Base-by-base conservation (phyloP, 805 yeast genomes). In the Myxozyma neglecta region DNA sequence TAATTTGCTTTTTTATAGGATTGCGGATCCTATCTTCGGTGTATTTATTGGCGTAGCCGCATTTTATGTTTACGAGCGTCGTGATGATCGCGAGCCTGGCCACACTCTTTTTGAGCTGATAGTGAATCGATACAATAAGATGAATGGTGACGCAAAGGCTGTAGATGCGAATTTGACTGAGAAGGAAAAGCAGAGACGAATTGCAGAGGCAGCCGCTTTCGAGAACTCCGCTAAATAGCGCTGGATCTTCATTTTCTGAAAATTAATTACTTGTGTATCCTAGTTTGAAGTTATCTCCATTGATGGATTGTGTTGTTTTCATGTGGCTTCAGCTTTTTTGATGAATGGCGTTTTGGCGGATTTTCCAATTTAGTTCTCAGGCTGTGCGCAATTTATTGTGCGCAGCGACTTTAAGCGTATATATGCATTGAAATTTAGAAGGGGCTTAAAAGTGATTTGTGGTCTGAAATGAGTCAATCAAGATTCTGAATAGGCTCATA, bases 21-120 rank as follows among this genome's bases (percentile, higher is more conserved):
- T 53, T 20, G 46, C 62, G 10, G 70, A 68, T 45, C 69, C 69
- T 18, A 43, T 68, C 44, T 68, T 68, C 42, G 67, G 70, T 4
- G 36, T 67, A n/a, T 47, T 45, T n/a, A 62, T 68, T 47, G 70
- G 70, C 16, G 63, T 43, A 7, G 44, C 64, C 2, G 62, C 70
- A 9, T 68, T 66, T 47, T 59, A 59, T 37, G 24, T 66, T 10
- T 61, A 68, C 51, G 70, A 68, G 55, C 61, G 63, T 13, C 63
- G 68, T 18, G 62, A 48, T 20, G 63, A 57, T 40, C 57, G 67
- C n/a, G 66, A 64, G 37, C 61, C 65, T 8, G 69, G 64, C 13
- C 68, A 65, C 40, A 59, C 61, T 16, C 50, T 65, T 14, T 39
- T 37, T 29, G 68, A 65, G 18, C 40, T 65, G 18, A 49, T 62